These are phyloP conservation scores for Amanita phalloides DNA, from an alignment of 768 basidiomycete species.

Conservation along the genomic window DNA sequence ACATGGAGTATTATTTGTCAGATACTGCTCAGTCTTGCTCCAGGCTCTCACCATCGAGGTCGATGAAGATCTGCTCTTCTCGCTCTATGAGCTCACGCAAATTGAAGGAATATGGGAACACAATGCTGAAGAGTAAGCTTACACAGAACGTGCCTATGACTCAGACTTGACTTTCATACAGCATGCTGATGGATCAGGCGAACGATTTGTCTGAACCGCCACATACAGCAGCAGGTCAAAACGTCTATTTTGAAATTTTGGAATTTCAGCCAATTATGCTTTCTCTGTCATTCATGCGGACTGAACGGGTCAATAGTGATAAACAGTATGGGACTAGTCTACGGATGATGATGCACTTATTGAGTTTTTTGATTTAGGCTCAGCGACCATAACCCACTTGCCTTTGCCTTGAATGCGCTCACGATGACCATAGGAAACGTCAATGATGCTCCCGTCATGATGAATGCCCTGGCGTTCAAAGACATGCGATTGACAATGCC, in stretches of 20 bases:
- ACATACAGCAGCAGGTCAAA: constrained; percentile 54
- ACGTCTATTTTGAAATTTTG: constrained; percentile 91
- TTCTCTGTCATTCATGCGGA: constrained; percentile 93
- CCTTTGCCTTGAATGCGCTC: constrained; percentile 86
- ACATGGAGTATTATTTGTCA: constrained; percentile 97
- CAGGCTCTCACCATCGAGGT: constrained; percentile 92
- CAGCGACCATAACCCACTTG: constrained; percentile 80
- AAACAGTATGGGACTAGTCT: constrained; percentile 55
- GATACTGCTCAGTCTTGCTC: constrained; percentile 89
- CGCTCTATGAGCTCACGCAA: constrained; percentile 85
- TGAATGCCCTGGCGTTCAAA: constrained; percentile 91
- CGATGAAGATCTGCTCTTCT: constrained; percentile 95
- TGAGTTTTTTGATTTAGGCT: constrained; percentile 29
- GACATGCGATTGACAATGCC: constrained; percentile 85
- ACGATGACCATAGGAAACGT: constrained; percentile 97
- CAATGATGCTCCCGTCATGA: constrained; percentile 88
- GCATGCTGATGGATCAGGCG: constrained; percentile 63
- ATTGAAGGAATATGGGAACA: constrained; percentile 90
- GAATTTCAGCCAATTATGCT: constrained; percentile 92
- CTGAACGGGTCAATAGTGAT: constrained; percentile 86
- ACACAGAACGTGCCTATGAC: neutral
- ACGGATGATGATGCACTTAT: constrained; percentile 5
- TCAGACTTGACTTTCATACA: constrained; percentile 2
- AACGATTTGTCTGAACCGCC: constrained; percentile 64
- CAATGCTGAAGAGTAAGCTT: constrained; percentile 58